These are phyloP conservation scores for Meredithiella fracta DNA, from an alignment of 2,329 filamentous ascomycete genomes.

Conservation along the genomic window DNA sequence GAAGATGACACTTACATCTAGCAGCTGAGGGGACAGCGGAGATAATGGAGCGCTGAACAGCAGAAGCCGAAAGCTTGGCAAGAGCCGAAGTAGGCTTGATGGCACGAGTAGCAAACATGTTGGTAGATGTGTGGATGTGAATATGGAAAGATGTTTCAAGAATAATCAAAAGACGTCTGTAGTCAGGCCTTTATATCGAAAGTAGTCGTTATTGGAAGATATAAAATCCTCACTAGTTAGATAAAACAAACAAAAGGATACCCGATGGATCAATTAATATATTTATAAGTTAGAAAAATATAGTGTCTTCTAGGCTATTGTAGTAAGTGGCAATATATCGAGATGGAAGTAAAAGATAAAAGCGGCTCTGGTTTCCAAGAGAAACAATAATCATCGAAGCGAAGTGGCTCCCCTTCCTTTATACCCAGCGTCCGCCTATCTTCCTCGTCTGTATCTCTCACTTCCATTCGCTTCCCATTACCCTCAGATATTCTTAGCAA, in stretches of 20 bases:
- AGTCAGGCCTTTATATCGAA: no score
- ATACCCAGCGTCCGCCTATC: no score
- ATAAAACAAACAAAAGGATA: not conserved
- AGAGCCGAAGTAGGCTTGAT: slow-evolving; percentile 7
- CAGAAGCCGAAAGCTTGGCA: not conserved
- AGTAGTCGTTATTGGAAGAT: not conserved
- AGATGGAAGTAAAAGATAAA: not conserved
- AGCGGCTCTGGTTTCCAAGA: no score
- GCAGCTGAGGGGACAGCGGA: not conserved
- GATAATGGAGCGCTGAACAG: not conserved
- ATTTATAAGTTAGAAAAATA: not conserved
- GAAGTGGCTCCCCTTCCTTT: no score
- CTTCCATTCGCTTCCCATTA: no score
- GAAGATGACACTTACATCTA: not conserved
- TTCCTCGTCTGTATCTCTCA: no score
- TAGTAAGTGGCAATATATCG: not conserved
- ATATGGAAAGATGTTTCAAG: not conserved
- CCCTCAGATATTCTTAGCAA: no score
- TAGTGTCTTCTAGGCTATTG: no score
- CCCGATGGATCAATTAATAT: not conserved
- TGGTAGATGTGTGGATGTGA: not conserved
- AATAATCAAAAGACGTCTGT: not conserved
- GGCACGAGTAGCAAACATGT: slow-evolving; percentile 12
- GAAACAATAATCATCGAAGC: no score
- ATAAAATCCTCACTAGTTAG: not conserved